phyloP scores from a whole-genome alignment of 495 filamentous ascomycete species.

The Penicillium longicatenatum region DNA sequence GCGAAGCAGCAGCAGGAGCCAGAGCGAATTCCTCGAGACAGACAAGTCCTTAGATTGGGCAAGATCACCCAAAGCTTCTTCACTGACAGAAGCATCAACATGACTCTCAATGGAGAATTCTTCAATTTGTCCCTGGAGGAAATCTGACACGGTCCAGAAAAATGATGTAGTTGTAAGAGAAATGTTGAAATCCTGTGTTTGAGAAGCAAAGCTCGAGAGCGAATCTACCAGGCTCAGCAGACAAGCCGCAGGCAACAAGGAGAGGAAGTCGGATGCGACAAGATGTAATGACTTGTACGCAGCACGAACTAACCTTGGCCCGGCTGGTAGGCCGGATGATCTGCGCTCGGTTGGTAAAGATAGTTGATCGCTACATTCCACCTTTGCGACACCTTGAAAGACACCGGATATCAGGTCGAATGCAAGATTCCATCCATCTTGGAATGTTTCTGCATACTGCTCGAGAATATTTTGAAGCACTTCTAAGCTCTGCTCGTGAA shows the following conservation, averaged over 20 bases:
- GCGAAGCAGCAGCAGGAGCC: slow-evolving; percentile 80
- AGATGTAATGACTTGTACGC: slow-evolving; percentile 88
- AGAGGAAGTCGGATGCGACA: slow-evolving; percentile 90
- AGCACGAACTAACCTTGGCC: slow-evolving; percentile 73
- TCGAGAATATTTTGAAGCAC: slow-evolving; percentile 81
- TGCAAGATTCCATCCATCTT: slow-evolving; percentile 78
- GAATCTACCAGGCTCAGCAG: slow-evolving; percentile 85
- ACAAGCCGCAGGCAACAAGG: slow-evolving; percentile 73
- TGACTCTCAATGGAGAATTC: slow-evolving; percentile 47
- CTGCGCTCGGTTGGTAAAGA: slow-evolving; percentile 23
- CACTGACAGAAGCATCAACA: slow-evolving; percentile 41
- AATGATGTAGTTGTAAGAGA: slow-evolving; percentile 92
- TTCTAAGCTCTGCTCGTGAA: slow-evolving; percentile 81
- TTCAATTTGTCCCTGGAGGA: slow-evolving; percentile 58
- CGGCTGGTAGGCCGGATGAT: slow-evolving; percentile 50
- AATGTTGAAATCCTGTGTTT: slow-evolving; percentile 91
- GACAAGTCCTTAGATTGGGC: slow-evolving; percentile 39
- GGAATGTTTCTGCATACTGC: slow-evolving; percentile 81
- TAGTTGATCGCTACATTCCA: slow-evolving; percentile 20
- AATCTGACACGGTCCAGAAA: slow-evolving; percentile 94
- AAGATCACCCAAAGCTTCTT: slow-evolving; percentile 38
- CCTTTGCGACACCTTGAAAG: slow-evolving; percentile 55
- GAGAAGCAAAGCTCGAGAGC: slow-evolving; percentile 81
- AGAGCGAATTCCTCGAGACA: slow-evolving; percentile 61
- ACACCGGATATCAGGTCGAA: slow-evolving; percentile 86